Evolutionary conservation across 257 asterid genomes (phyloP).

Genomic region (Marsdenia floribunda): DNA sequence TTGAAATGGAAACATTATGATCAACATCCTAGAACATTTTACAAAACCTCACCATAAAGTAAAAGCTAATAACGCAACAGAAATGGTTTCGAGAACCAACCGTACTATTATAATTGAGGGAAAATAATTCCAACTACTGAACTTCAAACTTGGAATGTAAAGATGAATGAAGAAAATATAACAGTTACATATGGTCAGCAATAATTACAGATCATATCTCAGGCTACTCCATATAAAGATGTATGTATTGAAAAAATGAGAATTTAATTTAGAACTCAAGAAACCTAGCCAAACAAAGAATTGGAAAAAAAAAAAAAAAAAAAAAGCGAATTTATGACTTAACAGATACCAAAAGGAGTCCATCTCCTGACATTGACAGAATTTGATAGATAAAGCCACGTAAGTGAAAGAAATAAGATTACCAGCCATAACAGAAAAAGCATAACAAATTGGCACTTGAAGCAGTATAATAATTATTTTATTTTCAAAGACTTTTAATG

Average conservation of each 20-base stretch:
- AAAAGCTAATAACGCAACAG: background rate
- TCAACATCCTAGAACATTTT: background rate
- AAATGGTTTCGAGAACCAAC: background rate
- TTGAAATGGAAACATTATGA: background rate
- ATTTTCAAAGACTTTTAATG: background rate
- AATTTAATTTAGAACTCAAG: background rate
- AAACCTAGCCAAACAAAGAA: background rate
- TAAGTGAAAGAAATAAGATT: background rate
- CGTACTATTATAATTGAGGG: background rate
- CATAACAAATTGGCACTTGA: background rate
- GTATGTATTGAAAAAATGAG: background rate
- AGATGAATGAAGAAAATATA: background rate
- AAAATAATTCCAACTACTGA: background rate
- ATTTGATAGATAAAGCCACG: background rate
- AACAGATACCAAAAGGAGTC: constrained; percentile 2
- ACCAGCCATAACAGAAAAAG: background rate
- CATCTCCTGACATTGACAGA: background rate
- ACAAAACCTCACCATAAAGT: background rate
- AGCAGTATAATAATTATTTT: constrained; percentile 1
- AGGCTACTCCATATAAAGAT: background rate
- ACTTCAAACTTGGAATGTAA: background rate
- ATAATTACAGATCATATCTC: background rate
- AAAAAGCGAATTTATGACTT: background rate
- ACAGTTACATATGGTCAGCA: background rate
- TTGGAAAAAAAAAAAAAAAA: background rate